Evolutionary conservation across 305 asterid species (phyloP).

Genomic region (Ajuga reptans): DNA sequence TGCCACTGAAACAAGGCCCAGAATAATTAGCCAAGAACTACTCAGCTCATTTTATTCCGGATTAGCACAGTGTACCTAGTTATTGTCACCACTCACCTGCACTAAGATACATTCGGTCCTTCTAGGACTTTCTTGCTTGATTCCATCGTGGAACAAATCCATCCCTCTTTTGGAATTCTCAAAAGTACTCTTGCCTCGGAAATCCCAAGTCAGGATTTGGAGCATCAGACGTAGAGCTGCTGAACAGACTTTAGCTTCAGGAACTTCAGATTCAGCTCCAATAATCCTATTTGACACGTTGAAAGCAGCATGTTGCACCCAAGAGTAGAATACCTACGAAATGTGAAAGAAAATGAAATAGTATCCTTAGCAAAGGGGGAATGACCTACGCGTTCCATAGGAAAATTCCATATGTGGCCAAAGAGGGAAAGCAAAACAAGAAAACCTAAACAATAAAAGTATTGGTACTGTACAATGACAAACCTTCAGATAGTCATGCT

Average conservation of each 20-base stretch:
- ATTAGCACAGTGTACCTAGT: background rate
- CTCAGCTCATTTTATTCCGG: background rate
- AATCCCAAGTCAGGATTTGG: conserved; percentile 92
- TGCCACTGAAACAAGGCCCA: background rate
- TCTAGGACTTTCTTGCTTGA: conserved; percentile 45
- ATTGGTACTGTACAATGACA: conserved; percentile 18
- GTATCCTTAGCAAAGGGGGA: conserved; percentile 13
- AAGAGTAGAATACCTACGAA: conserved; percentile 59
- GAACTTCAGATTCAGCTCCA: conserved; percentile 55
- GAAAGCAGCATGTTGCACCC: conserved; percentile 86
- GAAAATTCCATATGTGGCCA: conserved; percentile 19
- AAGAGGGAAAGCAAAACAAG: conserved; percentile 19
- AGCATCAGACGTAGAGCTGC: conserved; percentile 70
- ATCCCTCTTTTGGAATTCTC: conserved; percentile 49
- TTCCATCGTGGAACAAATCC: conserved; percentile 41
- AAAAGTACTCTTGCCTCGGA: conserved; percentile 41
- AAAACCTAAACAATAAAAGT: conserved; percentile 14
- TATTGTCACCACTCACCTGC: conserved; percentile 49
- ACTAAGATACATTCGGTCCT: conserved; percentile 65
- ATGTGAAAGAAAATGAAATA: conserved; percentile 9
- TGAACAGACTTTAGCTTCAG: conserved; percentile 75
- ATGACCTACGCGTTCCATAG: conserved; percentile 18
- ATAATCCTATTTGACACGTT: conserved; percentile 53
- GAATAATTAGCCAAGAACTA: background rate
- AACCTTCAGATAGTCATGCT: conserved; percentile 82